Base-by-base conservation (phyloP, 352 stramenopile species). In the Pythium graminicola region DNA sequence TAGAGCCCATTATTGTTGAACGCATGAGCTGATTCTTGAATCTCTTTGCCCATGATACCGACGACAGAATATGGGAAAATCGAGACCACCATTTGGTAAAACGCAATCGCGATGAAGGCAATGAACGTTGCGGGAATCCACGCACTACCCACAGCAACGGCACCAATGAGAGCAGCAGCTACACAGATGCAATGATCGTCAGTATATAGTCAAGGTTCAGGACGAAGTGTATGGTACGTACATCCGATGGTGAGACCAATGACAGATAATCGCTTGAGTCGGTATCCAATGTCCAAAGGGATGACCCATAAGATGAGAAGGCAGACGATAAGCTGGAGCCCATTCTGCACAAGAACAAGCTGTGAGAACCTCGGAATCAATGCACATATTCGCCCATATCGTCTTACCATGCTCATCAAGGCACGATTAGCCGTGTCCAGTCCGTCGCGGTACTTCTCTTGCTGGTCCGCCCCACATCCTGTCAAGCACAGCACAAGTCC, bases 1-100 rank as follows among this genome's bases (percentile, higher is more conserved):
- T 88, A 90, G 19, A 90, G 64, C 2, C 80, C 80, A 42, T 90
- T 90, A 67, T 88, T 88, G 66, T 90, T 90, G 65, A 85, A 89
- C 45, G 73, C 67, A 20, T 81, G 67, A 22, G 63, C 50, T 4
- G 77, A 81, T 27, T 74, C 76, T 48, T 85, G 76, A 24, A 88
- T 79, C 52, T 86, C 66, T 55, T 86, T 88, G 64, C 76, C 73
- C 72, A 90, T 81, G 48, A 90, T 86, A 7, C 80, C 80, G 17
- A 90, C 80, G 24, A 90, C 72, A 4, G 80, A 76, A 65, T 86
- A 90, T 19, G 80, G 76, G 42, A 90, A 87, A 22, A 90, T 72
- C 28, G 64, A 67, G 32, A 82, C 71, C 16, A 83, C 73, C 0
- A 73, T 70, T 45, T 81, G 79, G 50, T 87, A 90, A 40, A 83